A percentile compares a stretch with the other conserved stretches of the same genome.
These are phyloP conservation scores for Pestalotiopsis sp. DNA, from an alignment of 2,329 filamentous ascomycete species.

Conservation along the genomic window DNA sequence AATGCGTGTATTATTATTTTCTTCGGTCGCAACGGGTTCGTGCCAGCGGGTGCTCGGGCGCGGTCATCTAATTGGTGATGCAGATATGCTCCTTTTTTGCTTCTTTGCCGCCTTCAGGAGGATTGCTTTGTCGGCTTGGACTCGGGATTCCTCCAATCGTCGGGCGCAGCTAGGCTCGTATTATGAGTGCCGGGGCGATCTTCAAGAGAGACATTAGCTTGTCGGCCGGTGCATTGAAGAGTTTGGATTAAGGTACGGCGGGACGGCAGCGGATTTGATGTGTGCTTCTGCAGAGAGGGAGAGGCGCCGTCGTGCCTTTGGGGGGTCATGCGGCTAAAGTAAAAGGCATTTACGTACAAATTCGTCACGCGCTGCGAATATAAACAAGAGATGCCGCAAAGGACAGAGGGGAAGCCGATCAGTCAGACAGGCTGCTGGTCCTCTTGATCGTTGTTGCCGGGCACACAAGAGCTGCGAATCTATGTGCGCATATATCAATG, in stretches of 20 bases:
- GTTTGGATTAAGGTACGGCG: not conserved
- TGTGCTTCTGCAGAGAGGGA: not conserved
- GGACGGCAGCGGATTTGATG: not conserved
- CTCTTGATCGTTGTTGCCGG: not conserved
- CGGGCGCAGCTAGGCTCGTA: not conserved
- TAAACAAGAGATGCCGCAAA: not conserved
- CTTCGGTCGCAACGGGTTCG: not conserved
- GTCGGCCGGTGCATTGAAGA: not conserved
- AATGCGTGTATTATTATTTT: not conserved
- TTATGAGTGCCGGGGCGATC: not conserved
- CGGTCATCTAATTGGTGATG: conserved; percentile 6
- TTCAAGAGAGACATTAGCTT: not conserved
- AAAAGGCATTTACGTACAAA: conserved; percentile 1
- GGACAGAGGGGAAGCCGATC: not conserved
- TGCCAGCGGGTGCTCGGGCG: not conserved
- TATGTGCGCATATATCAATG: not conserved
- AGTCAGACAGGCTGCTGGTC: not conserved
- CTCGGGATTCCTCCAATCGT: not conserved
- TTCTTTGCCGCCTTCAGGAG: not conserved
- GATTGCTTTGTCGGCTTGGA: not conserved
- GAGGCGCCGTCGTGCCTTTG: not conserved
- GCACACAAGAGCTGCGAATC: not conserved
- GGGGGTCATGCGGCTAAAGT: conserved; percentile 1
- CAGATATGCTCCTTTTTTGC: not conserved
- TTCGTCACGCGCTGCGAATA: not conserved